A percentile compares a stretch with the other conserved stretches of the same genome.
These are phyloP conservation scores for Meredithiella fracta DNA, from an alignment of 2,329 filamentous ascomycete species.

Conservation along the genomic window DNA sequence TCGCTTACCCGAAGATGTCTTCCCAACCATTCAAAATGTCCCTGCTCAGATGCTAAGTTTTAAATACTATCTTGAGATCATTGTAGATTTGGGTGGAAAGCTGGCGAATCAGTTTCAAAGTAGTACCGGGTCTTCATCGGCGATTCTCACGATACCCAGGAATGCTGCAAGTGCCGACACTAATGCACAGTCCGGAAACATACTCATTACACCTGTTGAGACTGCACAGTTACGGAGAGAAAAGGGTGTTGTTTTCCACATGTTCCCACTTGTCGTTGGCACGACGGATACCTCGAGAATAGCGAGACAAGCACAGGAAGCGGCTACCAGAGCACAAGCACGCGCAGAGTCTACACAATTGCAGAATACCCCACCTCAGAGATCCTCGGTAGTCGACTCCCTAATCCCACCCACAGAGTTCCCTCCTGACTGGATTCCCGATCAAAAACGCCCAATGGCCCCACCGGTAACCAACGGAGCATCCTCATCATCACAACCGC, in stretches of 20 bases:
- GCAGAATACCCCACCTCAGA: neutral
- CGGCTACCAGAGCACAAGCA: constrained; percentile 17
- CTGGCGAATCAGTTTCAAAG: constrained; percentile 56
- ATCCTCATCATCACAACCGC: constrained; percentile 5
- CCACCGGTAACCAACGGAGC: constrained; percentile 8
- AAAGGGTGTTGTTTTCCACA: constrained; percentile 77
- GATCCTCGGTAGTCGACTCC: constrained; percentile 15
- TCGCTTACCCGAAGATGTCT: constrained; percentile 74
- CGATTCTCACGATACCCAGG: constrained; percentile 23
- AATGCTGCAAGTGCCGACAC: constrained; percentile 22
- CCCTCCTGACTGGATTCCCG: constrained; percentile 14
- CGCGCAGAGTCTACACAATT: constrained; percentile 1
- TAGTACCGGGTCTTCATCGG: constrained; percentile 33
- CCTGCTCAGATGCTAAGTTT: constrained; percentile 92
- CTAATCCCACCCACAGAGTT: constrained; percentile 17
- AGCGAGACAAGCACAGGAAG: constrained; percentile 5
- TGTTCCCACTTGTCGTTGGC: constrained; percentile 76
- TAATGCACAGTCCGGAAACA: constrained; percentile 32
- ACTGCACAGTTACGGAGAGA: constrained; percentile 74
- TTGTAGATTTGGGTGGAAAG: constrained; percentile 82
- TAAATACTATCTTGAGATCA: constrained; percentile 82
- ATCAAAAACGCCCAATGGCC: constrained; percentile 7
- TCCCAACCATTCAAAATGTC: constrained; percentile 78
- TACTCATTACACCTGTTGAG: constrained; percentile 54
- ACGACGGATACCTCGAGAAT: constrained; percentile 53